Conservation (phyloP, 2,329 filamentous ascomycete species). For the Exophiala sp. region DNA sequence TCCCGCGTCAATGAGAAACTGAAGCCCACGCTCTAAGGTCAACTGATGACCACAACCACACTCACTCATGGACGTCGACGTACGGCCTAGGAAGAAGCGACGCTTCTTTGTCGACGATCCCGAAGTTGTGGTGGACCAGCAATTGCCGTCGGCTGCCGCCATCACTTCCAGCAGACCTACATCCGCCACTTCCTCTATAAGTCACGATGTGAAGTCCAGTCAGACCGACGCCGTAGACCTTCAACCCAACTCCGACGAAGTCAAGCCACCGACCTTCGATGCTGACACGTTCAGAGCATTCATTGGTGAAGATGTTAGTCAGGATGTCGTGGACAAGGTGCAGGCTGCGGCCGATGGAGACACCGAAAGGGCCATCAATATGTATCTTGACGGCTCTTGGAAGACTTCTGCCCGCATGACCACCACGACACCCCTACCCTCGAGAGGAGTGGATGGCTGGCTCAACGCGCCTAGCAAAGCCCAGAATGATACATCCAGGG, state of each 20-base stretch:
- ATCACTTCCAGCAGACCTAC: conserved; percentile 32
- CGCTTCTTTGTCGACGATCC: conserved; percentile 60
- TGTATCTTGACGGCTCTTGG: conserved; percentile 64
- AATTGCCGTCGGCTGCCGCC: conserved; percentile 30
- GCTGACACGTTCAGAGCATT: conserved; percentile 54
- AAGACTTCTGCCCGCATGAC: conserved; percentile 29
- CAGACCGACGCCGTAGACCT: conserved; percentile 15
- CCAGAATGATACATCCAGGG: neutral
- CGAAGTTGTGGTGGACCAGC: conserved; percentile 26
- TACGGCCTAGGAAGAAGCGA: conserved; percentile 58
- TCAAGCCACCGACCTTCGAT: conserved; percentile 46
- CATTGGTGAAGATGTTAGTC: conserved; percentile 51
- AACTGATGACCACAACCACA: neutral
- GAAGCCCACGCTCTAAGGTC: neutral
- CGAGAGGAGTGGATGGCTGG: conserved; percentile 17
- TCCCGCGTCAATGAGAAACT: neutral
- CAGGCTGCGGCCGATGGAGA: conserved; percentile 50
- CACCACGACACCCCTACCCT: conserved; percentile 4
- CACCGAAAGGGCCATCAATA: conserved; percentile 60
- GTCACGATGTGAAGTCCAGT: conserved; percentile 8
- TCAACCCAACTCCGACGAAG: conserved; percentile 6
- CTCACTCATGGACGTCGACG: conserved; percentile 40
- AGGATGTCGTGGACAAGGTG: conserved; percentile 46
- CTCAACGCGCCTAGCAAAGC: conserved; percentile 1
- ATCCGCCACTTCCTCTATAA: conserved; percentile 24